Evolutionary conservation across 2,329 filamentous ascomycete genomes (phyloP).

Genomic region (Verticillium longisporum): DNA sequence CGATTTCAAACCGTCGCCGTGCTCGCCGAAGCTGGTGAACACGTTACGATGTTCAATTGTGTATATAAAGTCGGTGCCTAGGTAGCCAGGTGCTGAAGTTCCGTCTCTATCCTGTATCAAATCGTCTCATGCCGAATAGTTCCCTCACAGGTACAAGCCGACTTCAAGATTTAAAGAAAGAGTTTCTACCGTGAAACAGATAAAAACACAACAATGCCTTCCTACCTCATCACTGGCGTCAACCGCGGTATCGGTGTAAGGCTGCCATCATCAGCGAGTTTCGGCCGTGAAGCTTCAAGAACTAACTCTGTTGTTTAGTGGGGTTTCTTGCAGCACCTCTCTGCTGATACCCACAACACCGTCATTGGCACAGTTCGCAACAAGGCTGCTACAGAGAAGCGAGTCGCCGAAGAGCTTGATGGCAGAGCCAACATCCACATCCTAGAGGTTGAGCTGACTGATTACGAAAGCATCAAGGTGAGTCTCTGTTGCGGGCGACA

Average conservation of each 20-base stretch:
- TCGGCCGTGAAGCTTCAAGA: not conserved
- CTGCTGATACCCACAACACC: constrained; percentile 19
- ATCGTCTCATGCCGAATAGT: too few species aligned
- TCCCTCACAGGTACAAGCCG: too few species aligned
- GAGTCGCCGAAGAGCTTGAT: constrained; percentile 29
- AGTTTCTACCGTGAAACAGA: too few species aligned
- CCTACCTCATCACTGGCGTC: constrained; percentile 14
- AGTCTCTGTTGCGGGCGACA: constrained; percentile 13
- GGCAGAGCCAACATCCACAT: constrained; percentile 31
- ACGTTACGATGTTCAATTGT: too few species aligned
- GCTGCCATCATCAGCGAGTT: not conserved
- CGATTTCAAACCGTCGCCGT: too few species aligned
- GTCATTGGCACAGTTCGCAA: constrained; percentile 41
- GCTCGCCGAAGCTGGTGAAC: too few species aligned
- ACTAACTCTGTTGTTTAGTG: not conserved
- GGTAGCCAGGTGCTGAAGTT: too few species aligned
- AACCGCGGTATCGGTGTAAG: constrained; percentile 13
- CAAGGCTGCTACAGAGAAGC: constrained; percentile 33
- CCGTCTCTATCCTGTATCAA: too few species aligned
- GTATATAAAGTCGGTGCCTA: too few species aligned
- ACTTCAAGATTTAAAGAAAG: too few species aligned
- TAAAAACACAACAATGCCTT: not conserved
- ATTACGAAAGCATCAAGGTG: constrained; percentile 24
- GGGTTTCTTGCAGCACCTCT: constrained; percentile 14
- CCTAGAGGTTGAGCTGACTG: constrained; percentile 32